Conservation (phyloP, 176 grass and related monocot species). For the Triticum aestivum region DNA sequence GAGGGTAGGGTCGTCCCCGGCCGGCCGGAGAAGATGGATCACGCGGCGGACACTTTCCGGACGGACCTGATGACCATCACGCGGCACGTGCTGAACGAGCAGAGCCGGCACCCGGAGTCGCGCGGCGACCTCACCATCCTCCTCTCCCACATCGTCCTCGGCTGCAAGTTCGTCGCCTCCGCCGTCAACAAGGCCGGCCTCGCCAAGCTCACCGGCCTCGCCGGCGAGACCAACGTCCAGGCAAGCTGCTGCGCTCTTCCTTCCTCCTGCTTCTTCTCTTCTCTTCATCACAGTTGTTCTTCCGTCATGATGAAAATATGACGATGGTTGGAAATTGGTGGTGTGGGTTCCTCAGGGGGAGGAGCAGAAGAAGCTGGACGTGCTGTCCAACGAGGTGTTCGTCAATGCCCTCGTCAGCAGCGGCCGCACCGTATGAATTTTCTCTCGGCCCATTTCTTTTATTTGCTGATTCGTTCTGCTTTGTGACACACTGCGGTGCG, state of each 20-base stretch:
- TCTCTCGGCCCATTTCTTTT: not conserved
- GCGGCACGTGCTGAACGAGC: constrained; percentile 93
- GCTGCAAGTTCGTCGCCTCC: constrained; percentile 97
- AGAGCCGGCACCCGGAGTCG: constrained; percentile 70
- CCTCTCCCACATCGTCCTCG: constrained; percentile 95
- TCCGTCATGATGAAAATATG: not conserved
- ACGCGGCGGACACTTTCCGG: constrained; percentile 70
- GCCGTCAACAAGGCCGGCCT: constrained; percentile 96
- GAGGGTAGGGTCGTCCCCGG: not conserved
- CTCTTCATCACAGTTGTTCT: not conserved
- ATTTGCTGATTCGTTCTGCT: not conserved
- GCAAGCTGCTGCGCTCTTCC: constrained; percentile 9
- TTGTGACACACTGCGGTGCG: not conserved
- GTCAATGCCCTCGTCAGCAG: constrained; percentile 94
- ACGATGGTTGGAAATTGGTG: not conserved
- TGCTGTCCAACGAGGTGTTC: constrained; percentile 97
- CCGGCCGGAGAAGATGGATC: constrained; percentile 55
- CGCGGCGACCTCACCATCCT: constrained; percentile 97
- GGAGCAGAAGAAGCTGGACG: constrained; percentile 99
- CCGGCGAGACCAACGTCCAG: constrained; percentile 95
- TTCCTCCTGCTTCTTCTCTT: no score
- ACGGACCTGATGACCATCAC: constrained; percentile 99
- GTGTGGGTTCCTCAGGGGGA: constrained; percentile 58
- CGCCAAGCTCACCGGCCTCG: constrained; percentile 81
- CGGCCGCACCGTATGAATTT: constrained; percentile 68